Evolutionary conservation across 495 filamentous ascomycete genomes (phyloP).

Genomic region (Massariosphaeria phaeospora): DNA sequence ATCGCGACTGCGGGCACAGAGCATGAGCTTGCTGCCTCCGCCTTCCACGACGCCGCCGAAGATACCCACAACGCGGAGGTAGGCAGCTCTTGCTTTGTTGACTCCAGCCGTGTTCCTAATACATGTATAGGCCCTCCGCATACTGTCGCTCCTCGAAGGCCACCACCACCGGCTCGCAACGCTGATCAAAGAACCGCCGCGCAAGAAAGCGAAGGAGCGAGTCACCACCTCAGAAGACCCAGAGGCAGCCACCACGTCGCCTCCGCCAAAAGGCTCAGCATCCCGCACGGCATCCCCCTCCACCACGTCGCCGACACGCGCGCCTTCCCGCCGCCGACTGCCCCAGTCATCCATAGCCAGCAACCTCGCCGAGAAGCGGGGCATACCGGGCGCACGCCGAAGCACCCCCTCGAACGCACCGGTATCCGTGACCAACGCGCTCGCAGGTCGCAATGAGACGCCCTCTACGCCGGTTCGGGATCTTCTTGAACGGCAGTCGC

Average conservation of each 20-base stretch:
- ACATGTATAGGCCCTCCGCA: slow-evolving; percentile 61
- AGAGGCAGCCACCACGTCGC: background rate
- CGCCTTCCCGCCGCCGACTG: slow-evolving; percentile 48
- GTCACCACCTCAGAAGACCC: background rate
- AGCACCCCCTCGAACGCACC: slow-evolving; percentile 60
- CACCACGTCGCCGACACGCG: slow-evolving; percentile 42
- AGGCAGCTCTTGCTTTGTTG: slow-evolving; percentile 4
- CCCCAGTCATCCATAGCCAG: slow-evolving; percentile 81
- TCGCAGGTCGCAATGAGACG: slow-evolving; percentile 50
- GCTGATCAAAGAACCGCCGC: slow-evolving; percentile 53
- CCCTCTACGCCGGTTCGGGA: slow-evolving; percentile 23
- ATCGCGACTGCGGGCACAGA: slow-evolving; percentile 76
- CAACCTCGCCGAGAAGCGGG: slow-evolving; percentile 82
- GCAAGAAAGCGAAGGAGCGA: slow-evolving; percentile 9
- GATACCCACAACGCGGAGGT: slow-evolving; percentile 72
- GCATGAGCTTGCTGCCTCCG: slow-evolving; percentile 81
- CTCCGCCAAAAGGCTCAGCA: background rate
- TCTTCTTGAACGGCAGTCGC: slow-evolving; percentile 13
- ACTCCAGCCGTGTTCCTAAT: slow-evolving; percentile 21
- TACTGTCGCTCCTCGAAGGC: slow-evolving; percentile 74
- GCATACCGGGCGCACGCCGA: slow-evolving; percentile 62
- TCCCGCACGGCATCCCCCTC: slow-evolving; percentile 26
- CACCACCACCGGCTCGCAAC: slow-evolving; percentile 78
- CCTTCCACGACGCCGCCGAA: slow-evolving; percentile 78
- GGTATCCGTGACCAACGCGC: slow-evolving; percentile 67